These are phyloP conservation scores for Lumnitzera littorea DNA, from an alignment of 345 rosid species.

Conservation along the genomic window DNA sequence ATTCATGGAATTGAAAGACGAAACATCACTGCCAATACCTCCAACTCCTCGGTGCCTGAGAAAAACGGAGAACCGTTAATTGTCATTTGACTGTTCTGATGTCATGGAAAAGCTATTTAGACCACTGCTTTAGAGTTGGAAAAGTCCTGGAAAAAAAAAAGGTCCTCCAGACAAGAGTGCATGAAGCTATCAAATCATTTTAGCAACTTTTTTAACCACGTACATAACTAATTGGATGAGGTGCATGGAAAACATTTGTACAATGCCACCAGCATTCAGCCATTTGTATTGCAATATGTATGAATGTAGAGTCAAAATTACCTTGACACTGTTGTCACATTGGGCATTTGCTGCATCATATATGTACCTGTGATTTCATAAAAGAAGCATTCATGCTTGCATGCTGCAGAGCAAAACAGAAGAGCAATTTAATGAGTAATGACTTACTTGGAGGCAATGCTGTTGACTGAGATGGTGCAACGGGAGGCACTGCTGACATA, in stretches of 20 bases:
- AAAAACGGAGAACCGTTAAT: conserved; percentile 2
- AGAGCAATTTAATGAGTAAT: background rate
- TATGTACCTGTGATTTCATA: conserved; percentile 44
- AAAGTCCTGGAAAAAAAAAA: too few relatives aligned
- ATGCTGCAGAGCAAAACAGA: conserved; percentile 8
- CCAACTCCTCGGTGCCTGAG: conserved; percentile 34
- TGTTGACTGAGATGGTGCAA: conserved; percentile 15
- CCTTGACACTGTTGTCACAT: conserved; percentile 46
- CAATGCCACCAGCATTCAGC: background rate
- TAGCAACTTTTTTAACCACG: too few relatives aligned
- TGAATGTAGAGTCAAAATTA: conserved; percentile 12
- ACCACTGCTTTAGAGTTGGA: too few relatives aligned
- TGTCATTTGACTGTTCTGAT: background rate
- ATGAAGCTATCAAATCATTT: too few relatives aligned
- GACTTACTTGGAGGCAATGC: conserved; percentile 58
- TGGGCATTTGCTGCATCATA: conserved; percentile 42
- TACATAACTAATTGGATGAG: too few relatives aligned
- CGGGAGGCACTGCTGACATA: conserved; percentile 16
- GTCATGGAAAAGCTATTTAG: too few relatives aligned
- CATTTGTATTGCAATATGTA: too few relatives aligned
- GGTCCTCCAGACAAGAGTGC: too few relatives aligned
- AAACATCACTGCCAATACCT: conserved; percentile 28
- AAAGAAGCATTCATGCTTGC: background rate
- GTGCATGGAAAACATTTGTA: too few relatives aligned
- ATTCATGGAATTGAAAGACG: conserved; percentile 28